Evolutionary conservation across 2,329 filamentous ascomycete species (phyloP).

Genomic region (Blumeria hordei): DNA sequence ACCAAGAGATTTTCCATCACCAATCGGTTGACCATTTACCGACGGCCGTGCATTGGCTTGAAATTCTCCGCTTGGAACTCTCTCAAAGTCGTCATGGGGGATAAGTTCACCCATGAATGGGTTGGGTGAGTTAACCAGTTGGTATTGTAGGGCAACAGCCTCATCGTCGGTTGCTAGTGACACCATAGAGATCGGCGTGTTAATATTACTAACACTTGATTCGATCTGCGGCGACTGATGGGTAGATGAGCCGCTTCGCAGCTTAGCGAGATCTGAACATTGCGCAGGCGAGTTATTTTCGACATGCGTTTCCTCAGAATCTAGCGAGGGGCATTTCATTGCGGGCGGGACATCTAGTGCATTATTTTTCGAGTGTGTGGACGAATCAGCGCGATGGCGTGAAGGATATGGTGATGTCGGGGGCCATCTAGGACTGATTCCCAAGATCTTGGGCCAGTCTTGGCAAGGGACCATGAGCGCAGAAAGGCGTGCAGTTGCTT

Average conservation of each 20-base stretch:
- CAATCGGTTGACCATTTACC: neutral
- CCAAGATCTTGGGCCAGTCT: neutral
- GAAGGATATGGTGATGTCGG: neutral
- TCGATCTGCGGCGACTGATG: neutral
- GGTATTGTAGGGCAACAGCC: neutral
- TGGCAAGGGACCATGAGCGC: neutral
- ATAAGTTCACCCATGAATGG: neutral
- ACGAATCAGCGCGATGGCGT: neutral
- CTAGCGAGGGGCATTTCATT: neutral
- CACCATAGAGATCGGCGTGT: neutral
- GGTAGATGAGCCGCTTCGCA: neutral
- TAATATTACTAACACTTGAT: neutral
- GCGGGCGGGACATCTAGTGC: neutral
- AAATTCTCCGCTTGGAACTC: neutral
- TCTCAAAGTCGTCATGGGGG: neutral
- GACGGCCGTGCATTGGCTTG: neutral
- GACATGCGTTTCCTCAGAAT: neutral
- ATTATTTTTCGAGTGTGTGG: neutral
- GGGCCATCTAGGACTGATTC: neutral
- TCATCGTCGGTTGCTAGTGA: neutral
- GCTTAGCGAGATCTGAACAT: neutral
- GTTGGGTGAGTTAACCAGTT: neutral
- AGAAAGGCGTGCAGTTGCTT: neutral
- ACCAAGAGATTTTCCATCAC: neutral
- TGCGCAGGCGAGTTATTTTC: neutral